Base-by-base conservation (phyloP, 1,284 basidiomycete species). In the Kalmanozyma brasiliensis region DNA sequence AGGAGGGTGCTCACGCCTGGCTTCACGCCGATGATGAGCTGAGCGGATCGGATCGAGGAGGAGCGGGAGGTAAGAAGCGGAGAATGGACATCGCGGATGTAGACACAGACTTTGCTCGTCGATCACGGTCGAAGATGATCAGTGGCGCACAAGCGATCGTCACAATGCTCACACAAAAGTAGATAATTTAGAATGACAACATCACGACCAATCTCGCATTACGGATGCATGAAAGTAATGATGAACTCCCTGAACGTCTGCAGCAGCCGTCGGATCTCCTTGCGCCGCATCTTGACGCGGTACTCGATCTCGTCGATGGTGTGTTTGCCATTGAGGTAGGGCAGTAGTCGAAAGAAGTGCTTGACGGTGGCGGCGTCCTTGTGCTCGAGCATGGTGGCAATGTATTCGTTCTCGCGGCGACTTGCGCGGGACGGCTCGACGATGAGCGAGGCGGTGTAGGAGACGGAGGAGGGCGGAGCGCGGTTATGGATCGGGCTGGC, bases 351-450 rank as follows among this genome's bases (percentile, higher is more conserved):
- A 47, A 62, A 60, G 26, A 76, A 64, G 34, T 62, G 53, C 26
- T 76, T 62, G 29, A 56, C 56, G 10, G 70, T 62, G 34, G 49
- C 56, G 0, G 67, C 33, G 41, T 90, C 88, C 80, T 91, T 92
- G 6, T 88, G 90, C 17, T 89, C 87, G 1, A 89, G 89, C 90
- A 94, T 94, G 14, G 88, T 89, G 20, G 87, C 85, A 44, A 94
- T 84, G 91, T 92, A 94, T 53, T 86, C 85, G 45, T 89, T 86
- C 81, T 94, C 89, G 52, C 89, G 78, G 8, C 88, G 85, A 13
- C 88, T 91, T 22, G 92, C 92, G 32, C 89, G 86, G 1, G 88
- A 89, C n/a, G 92, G 93, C 82, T 93, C 90, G 49, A 85, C 85
- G 47, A 94, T 92, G 79, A 94, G 87, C 1, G 87, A 46, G 11